A percentile compares a stretch with the other conserved stretches of the same genome.
Conservation (phyloP, 139 green algal species). For the Tetraselmis chui region DNA sequence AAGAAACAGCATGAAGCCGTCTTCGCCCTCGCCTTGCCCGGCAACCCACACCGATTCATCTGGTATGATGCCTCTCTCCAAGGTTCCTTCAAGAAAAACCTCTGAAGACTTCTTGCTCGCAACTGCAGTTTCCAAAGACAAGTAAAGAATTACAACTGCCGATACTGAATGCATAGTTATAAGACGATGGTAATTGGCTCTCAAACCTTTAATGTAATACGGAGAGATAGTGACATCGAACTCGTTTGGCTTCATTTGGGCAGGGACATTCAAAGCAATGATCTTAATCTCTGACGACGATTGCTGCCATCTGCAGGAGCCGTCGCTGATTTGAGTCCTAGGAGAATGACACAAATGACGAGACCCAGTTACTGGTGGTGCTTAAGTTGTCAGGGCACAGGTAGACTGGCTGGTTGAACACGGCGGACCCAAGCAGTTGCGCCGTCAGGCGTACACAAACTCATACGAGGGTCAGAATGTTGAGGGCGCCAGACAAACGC, state of each 20-base stretch:
- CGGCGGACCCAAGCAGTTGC: too few relatives aligned
- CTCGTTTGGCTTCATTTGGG: not conserved
- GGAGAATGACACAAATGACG: too few relatives aligned
- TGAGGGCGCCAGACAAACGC: too few relatives aligned
- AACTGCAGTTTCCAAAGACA: too few relatives aligned
- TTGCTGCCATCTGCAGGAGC: constrained; percentile 63
- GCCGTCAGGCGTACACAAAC: too few relatives aligned
- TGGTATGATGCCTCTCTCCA: constrained; percentile 55
- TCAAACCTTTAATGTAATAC: constrained; percentile 14
- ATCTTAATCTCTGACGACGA: constrained; percentile 56
- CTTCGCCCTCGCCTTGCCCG: constrained; percentile 36
- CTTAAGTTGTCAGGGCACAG: too few relatives aligned
- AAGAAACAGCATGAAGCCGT: constrained; percentile 48
- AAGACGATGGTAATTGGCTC: constrained; percentile 10
- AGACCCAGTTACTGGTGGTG: too few relatives aligned
- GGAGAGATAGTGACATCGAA: constrained; percentile 22
- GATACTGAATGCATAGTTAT: too few relatives aligned
- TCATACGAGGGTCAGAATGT: too few relatives aligned
- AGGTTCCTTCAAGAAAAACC: constrained; percentile 53
- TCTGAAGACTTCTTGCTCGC: constrained; percentile 20
- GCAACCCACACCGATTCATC: constrained; percentile 57
- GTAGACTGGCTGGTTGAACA: too few relatives aligned
- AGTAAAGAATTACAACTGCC: too few relatives aligned
- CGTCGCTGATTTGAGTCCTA: constrained; percentile 28
- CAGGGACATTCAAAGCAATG: constrained; percentile 32